Evolutionary conservation across 495 filamentous ascomycete genomes (phyloP), one percentile per base, ranked within the genome.

Genomic region (Lasiosphaeriaceae sp.): DNA sequence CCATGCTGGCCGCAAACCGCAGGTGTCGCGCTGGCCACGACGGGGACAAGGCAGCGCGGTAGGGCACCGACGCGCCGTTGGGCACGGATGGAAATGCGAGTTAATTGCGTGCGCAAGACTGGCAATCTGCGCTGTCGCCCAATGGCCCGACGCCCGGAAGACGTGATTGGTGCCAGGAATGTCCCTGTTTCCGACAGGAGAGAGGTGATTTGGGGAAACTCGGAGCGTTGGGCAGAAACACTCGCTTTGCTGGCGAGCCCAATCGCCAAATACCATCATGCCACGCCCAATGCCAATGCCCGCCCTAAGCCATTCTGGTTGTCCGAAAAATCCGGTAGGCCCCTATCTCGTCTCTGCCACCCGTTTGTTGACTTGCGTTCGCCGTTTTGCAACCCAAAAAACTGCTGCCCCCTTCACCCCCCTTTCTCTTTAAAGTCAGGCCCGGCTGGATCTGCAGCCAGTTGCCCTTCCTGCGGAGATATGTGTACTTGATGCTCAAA

Each of bases 41-140:
- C 23, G 49, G 21, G 19, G 41, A 35, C 8, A 5, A 43, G 39
- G 39, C 34, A 37, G 14, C 34, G 34, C 34, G 34, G 61, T 62
- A 58, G 54, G 66, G n/a, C n/a, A n/a, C n/a, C n/a, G n/a, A n/a
- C n/a, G 64, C 60, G 57, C 49, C 66, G 66, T 67, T 69, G 64
- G 66, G 66, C 39, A 43, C 39, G 16, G n/a, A 17, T 64, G 55
- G 54, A 55, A 47, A 63, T 54, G 58, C 39, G 14, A 43, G 39
- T 24, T 44, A 26, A 55, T 57, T 52, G 50, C 26, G 43, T 43
- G 56, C 35, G 21, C 41, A 22, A 39, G 49, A 48, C 34, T 26
- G 23, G 35, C 41, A 53, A 47, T 43, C 49, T 62, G 61, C 59
- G 55, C 64, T 5, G 66, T 62, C 48, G 66, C 58, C 66, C 65